phyloP scores from a whole-genome alignment of 1,284 basidiomycete genomes.

The Ustilago hordei region DNA sequence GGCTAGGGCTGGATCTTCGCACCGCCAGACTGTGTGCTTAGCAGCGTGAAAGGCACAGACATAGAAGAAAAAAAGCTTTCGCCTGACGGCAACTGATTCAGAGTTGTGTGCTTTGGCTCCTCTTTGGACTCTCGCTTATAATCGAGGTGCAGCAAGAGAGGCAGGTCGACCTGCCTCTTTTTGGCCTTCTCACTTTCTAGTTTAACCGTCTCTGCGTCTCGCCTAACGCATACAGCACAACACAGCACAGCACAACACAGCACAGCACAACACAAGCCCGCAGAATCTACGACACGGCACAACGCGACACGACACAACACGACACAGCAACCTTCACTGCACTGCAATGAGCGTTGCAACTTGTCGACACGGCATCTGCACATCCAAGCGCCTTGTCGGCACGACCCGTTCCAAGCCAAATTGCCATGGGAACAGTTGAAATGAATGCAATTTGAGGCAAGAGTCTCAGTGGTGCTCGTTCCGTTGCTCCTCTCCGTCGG shows the following conservation, averaged over 20 bases:
- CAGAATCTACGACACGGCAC: neutral
- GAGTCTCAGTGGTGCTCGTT: neutral
- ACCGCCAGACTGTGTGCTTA: neutral
- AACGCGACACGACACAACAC: neutral
- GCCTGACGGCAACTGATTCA: slow-evolving; percentile 2
- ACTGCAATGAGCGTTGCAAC: neutral
- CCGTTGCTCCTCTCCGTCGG: neutral
- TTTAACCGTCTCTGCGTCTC: neutral
- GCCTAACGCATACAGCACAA: neutral
- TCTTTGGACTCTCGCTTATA: slow-evolving; percentile 3
- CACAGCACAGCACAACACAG: neutral
- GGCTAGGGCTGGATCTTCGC: neutral
- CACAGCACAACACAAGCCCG: no score
- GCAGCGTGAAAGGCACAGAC: neutral
- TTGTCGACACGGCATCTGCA: neutral
- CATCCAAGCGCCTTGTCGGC: neutral
- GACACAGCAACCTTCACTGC: neutral
- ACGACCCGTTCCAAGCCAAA: neutral
- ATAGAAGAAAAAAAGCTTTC: neutral
- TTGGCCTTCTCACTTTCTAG: neutral
- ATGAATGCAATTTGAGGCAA: neutral
- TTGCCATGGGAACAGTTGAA: slow-evolving; percentile 1
- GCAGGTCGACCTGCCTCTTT: slow-evolving; percentile 11
- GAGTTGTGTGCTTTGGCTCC: neutral
- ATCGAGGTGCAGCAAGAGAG: slow-evolving; percentile 13